Base-by-base conservation (phyloP, 768 basidiomycete species). In the Phlebiopsis flavidoalba region DNA sequence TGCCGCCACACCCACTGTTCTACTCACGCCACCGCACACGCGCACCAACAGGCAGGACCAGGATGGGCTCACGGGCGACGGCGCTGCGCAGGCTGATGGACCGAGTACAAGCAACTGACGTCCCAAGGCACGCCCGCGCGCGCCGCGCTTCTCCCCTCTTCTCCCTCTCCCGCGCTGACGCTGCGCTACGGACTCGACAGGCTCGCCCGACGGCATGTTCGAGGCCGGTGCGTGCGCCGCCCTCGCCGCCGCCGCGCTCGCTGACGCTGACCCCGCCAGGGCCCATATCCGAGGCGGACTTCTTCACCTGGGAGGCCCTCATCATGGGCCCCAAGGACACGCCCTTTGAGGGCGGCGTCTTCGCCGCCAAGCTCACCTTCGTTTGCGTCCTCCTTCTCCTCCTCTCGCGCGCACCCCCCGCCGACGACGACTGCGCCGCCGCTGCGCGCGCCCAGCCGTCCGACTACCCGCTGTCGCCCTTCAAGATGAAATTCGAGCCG, bases 401-500 rank as follows among this genome's bases (percentile, higher is more conserved):
- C 19, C 35, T 60, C 7, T 45, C 22, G 17, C 26, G 7, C 7
- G 12, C 55, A 5, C 22, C 21, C 19, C 11, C 19, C 15, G 26
- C 26, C 26, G 26, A 22, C 22, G 3, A 5, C 15, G 21, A 52
- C 56, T 33, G 24, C n/a, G 56, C 26, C 19, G 19, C 14, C 36
- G 26, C n/a, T n/a, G n/a, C 26, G 26, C 26, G 6, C 12, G 26
- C 11, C 8, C 19, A 94, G 93, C 95, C 95, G 0, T 71, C 81
- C 43, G 97, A 99, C 71, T 99, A 99, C 75, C 97, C 97, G 35
- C 77, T 99, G 68, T 96, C 93, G 56, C 97, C 97, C 19, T 98
- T 98, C 87, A 98, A 95, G 78, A 98, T 99, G 97, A 93, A 84
- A 70, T 99, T 99, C 69, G 95, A 98, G 49, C 97, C 97, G 3